Conservation (phyloP, 2,329 filamentous ascomycete genomes). For the Pseudogymnoascus sp. region DNA sequence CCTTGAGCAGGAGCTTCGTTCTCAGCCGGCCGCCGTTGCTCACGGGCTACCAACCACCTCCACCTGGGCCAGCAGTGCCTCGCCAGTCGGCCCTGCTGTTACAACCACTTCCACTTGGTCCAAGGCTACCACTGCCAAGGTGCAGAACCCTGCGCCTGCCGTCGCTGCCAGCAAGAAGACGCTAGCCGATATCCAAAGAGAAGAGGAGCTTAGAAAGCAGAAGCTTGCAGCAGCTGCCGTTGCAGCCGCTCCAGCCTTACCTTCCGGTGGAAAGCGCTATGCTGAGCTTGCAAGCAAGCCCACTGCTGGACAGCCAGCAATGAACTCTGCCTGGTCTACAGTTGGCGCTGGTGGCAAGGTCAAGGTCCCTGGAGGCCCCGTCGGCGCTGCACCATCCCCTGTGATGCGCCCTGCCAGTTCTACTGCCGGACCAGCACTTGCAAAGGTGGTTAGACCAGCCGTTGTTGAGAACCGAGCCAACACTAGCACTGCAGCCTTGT, state of each 20-base stretch:
- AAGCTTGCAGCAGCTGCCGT: slow-evolving; percentile 47
- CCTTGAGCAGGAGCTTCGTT: slow-evolving; percentile 68
- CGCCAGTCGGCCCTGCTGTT: slow-evolving; percentile 22
- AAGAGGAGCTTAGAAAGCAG: slow-evolving; percentile 85
- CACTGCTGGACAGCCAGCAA: slow-evolving; percentile 34
- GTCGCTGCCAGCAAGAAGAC: slow-evolving; percentile 64
- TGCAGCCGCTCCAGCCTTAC: slow-evolving; percentile 33
- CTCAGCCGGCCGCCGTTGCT: slow-evolving; percentile 53
- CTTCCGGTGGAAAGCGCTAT: slow-evolving; percentile 69
- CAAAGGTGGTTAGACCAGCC: slow-evolving; percentile 47
- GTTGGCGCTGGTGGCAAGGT: slow-evolving; percentile 90
- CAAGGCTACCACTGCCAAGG: slow-evolving; percentile 38
- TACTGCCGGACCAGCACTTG: slow-evolving; percentile 24
- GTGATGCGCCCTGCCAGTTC: slow-evolving; percentile 31
- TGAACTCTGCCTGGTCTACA: slow-evolving; percentile 74
- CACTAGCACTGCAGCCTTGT: slow-evolving; percentile 37
- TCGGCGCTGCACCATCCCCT: slow-evolving; percentile 37
- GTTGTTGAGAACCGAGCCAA: slow-evolving; percentile 31
- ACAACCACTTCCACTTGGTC: slow-evolving; percentile 35
- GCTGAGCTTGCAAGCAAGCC: slow-evolving; percentile 84
- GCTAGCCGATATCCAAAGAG: slow-evolving; percentile 89
- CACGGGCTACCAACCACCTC: slow-evolving; percentile 79
- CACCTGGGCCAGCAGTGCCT: slow-evolving; percentile 56
- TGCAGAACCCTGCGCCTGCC: slow-evolving; percentile 26
- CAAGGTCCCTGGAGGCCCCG: slow-evolving; percentile 60